Base-by-base conservation (phyloP, 768 basidiomycete genomes). In the Floccularia luteovirens region DNA sequence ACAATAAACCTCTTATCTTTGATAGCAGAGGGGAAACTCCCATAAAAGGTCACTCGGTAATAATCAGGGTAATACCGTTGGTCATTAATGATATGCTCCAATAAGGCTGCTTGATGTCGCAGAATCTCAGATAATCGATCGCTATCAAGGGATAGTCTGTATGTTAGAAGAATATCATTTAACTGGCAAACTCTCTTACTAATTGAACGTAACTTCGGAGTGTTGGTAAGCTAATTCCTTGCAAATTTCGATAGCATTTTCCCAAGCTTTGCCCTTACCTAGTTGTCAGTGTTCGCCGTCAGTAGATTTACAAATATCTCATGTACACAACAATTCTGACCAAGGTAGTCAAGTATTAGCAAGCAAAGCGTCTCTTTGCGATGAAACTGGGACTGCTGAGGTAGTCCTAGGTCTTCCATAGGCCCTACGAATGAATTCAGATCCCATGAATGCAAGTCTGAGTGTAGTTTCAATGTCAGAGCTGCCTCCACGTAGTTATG, bases 261-360 rank as follows among this genome's bases (percentile, higher is more conserved):
- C 94, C 77, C 90, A 98, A n/a, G 94, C 93, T 53, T 94, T 92
- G 7, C 93, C 94, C 60, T 92, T 89, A 36, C 90, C 90, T 92
- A n/a, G 37, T 1, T n/a, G n/a, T n/a, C n/a, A n/a, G 32, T 30
- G 21, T 10, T 31, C 27, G 39, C 14, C 17, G 23, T 44, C 31
- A 38, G 41, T 24, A 40, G 8, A 14, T 35, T 41, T 3, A 14
- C 24, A 16, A 20, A 37, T 40, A 13, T 37, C 16, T 31, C 34
- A n/a, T 24, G 19, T 5, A 5, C 20, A 47, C 7, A 38, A 34
- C 5, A 31, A 38, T 16, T 13, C 49, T 41, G 42, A 89, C 90
- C 89, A 16, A 97, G 75, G 51, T 92, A 91, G 55, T 96, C 91
- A n/a, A 98, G 74, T 42, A 93, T 92, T 41, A 93, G 66, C 31